Evolutionary conservation across 768 basidiomycete species (phyloP).

Genomic region (Tephrocybe sp.): DNA sequence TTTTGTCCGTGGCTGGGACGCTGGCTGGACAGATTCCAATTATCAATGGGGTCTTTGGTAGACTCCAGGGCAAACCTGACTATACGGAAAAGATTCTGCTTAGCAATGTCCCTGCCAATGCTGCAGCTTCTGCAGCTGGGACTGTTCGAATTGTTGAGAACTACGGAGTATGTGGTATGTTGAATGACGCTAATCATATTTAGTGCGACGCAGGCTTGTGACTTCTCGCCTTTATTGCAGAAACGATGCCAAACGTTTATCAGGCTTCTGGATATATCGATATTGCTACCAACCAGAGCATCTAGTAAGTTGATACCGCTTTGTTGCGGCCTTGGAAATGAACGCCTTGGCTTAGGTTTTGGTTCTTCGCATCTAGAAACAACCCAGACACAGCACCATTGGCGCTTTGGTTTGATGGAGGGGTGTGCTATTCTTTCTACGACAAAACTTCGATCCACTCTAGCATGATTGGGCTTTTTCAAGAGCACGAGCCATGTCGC

Average conservation of each 20-base stretch:
- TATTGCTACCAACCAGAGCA: conserved; percentile 51
- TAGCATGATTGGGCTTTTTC: conserved; percentile 63
- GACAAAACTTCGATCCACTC: neutral
- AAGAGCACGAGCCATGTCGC: conserved; percentile 75
- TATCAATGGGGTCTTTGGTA: conserved; percentile 50
- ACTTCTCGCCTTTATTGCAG: no score
- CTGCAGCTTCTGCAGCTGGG: conserved; percentile 41
- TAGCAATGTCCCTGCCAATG: conserved; percentile 15
- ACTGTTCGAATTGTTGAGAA: conserved; percentile 57
- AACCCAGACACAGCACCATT: conserved; percentile 61
- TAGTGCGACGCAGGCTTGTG: no score
- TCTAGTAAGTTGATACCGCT: conserved; percentile 40
- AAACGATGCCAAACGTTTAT: conserved; percentile 58
- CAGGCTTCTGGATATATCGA: conserved; percentile 68
- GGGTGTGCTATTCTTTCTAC: conserved; percentile 32
- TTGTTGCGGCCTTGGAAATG: neutral
- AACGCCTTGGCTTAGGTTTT: conserved; percentile 48
- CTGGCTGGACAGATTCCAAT: conserved; percentile 41
- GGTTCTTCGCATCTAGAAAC: conserved; percentile 67
- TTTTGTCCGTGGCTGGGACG: neutral
- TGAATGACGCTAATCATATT: no score
- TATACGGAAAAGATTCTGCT: conserved; percentile 12
- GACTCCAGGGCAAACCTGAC: conserved; percentile 25
- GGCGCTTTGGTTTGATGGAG: conserved; percentile 66
- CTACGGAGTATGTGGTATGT: conserved; percentile 56